Conservation (phyloP, 225 moss, liverwort and hornwort genomes). For the Marchantia polymorpha region DNA sequence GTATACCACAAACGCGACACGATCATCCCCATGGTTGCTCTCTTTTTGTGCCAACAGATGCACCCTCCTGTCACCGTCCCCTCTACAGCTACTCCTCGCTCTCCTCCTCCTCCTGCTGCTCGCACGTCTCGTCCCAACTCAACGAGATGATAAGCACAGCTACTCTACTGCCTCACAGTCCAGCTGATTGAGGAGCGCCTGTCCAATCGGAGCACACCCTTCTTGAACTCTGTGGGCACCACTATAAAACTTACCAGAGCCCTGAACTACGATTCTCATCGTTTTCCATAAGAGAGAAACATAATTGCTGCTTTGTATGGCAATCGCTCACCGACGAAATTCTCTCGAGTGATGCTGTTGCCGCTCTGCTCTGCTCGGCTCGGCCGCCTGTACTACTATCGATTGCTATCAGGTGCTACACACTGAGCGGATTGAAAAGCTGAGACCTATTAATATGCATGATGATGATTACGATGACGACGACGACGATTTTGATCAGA, state of each 20-base stretch:
- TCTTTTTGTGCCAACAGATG: background rate
- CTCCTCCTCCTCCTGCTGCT: too few species aligned
- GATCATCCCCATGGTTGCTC: slow-evolving; percentile 61
- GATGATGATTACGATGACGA: background rate
- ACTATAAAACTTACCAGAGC: background rate
- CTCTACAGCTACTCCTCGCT: background rate
- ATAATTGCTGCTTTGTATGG: background rate
- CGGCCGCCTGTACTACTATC: background rate
- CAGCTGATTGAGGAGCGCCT: background rate
- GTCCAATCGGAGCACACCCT: background rate
- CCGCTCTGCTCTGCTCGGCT: too few species aligned
- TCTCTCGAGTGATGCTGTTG: background rate
- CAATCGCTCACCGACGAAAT: background rate
- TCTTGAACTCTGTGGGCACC: background rate
- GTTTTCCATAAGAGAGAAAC: background rate
- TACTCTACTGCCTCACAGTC: background rate
- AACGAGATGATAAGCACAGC: background rate
- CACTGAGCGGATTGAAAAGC: background rate
- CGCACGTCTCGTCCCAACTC: background rate
- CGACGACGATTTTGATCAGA: background rate
- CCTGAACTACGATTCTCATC: slow-evolving; percentile 6
- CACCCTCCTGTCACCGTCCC: background rate
- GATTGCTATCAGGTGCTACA: background rate
- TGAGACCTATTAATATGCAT: background rate
- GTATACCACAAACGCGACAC: slow-evolving; percentile 82